Base-by-base conservation (phyloP, 768 basidiomycete species). In the Suillus americanus region DNA sequence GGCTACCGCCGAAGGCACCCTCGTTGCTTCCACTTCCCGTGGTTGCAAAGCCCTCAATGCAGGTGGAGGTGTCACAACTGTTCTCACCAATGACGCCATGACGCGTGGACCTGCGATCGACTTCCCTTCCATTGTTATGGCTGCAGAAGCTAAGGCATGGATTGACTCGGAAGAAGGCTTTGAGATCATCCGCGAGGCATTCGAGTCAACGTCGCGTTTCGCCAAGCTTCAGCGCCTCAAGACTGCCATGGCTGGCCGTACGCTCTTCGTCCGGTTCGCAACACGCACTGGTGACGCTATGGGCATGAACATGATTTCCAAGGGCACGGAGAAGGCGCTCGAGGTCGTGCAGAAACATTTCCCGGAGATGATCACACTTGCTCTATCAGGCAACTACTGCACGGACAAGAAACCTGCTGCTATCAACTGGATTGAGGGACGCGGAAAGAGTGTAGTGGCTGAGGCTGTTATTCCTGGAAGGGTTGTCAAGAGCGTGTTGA, bases 231-330 rank as follows among this genome's bases (percentile, higher is more conserved):
- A 90, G 78, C 84, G 83, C 62, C 81, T 99, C 70, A 97, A 97
- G 83, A 89, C 89, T 55, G 92, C 90, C 5, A 80, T 99, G 75
- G 97, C 97, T 7, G 97, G 97, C 6, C 86, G 97, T 48, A 97
- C 95, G 45, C 80, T 99, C 45, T 99, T 89, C 74, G 89, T 98
- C 28, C 87, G 97, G 55, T 98, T 99, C 73, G 91, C 92, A 64
- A 97, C 95, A 16, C 89, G 87, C 62, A 99, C 97, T 0, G 97
- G 96, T 37, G 97, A 99, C 72, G 97, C 97, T 48, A 99, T 99
- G 97, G 97, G 97, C 20, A 99, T 99, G 97, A 99, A 99, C 82
- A 99, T 99, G 97, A 97, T 99, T 73, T 93, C 91, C 10, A 99
- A 99, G 79, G 97, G 96, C 3, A 95, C 95, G 12, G 97, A 99